Percentiles rank a stretch among this genome's conserved stretches.
These are phyloP conservation scores for Hansenula anomala DNA, from an alignment of 1,139 yeast species.

Conservation along the genomic window DNA sequence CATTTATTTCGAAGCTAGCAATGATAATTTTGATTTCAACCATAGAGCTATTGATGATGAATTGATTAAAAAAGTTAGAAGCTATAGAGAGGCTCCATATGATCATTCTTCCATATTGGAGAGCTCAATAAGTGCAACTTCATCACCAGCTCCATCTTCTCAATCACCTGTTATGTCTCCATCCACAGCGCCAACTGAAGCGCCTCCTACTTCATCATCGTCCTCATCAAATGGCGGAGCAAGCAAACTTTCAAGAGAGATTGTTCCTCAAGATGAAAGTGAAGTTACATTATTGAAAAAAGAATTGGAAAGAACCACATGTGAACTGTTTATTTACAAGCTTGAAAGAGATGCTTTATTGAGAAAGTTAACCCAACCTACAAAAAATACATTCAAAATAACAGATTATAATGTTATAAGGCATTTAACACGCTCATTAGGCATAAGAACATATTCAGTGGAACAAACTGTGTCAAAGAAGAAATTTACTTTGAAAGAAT, in stretches of 20 bases:
- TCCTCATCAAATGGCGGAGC: not conserved
- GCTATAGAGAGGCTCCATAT: not conserved
- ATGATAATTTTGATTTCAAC: not conserved
- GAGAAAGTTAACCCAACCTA: not conserved
- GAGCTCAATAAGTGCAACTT: not conserved
- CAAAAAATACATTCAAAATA: not conserved
- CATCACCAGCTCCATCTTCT: not conserved
- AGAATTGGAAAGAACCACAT: not conserved
- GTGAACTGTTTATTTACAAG: not conserved
- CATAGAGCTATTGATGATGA: not conserved
- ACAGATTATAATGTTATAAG: conserved; percentile 1
- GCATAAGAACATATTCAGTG: conserved; percentile 4
- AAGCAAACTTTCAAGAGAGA: too few species aligned
- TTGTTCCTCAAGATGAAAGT: not conserved
- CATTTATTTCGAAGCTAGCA: not conserved
- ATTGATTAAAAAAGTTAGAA: not conserved
- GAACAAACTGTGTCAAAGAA: not conserved
- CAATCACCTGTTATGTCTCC: not conserved
- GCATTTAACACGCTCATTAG: conserved; percentile 2
- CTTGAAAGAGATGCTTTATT: not conserved
- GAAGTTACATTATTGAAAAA: not conserved
- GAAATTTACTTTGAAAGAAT: conserved; percentile 2
- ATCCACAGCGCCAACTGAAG: not conserved
- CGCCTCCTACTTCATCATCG: not conserved
- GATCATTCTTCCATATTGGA: not conserved